Conservation (phyloP, 164 flowering plant species). For the Vitis rotundifolia region DNA sequence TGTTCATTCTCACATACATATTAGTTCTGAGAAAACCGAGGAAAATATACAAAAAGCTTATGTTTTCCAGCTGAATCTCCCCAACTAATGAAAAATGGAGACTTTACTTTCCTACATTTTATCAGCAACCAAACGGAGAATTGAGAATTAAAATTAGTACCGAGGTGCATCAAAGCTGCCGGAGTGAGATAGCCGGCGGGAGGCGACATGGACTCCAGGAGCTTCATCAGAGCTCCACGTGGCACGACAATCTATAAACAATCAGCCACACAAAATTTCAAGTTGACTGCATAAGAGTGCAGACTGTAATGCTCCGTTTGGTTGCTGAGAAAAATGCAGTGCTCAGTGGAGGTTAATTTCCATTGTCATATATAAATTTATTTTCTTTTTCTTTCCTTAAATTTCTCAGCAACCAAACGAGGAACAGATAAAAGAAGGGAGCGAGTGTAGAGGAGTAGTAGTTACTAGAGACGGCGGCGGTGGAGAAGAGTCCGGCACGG, state of each 20-base stretch:
- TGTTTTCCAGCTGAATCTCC: background rate
- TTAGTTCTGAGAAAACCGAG: background rate
- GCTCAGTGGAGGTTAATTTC: no score
- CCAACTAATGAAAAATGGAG: background rate
- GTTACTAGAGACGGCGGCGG: slow-evolving; percentile 23
- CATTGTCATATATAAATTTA: background rate
- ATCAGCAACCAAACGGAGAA: background rate
- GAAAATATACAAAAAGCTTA: background rate
- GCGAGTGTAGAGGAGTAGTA: slow-evolving; percentile 3
- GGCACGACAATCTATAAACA: slow-evolving; percentile 33
- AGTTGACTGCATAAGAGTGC: background rate
- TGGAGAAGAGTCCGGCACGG: slow-evolving; percentile 14
- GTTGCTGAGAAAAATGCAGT: slow-evolving; percentile 4
- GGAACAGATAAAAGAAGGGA: background rate
- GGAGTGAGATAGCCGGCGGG: slow-evolving; percentile 30
- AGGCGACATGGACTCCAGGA: slow-evolving; percentile 19
- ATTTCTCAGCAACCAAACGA: no score
- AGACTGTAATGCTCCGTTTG: background rate
- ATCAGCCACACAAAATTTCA: background rate
- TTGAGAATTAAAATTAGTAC: slow-evolving; percentile 20
- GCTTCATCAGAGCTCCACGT: slow-evolving; percentile 27
- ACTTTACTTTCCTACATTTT: background rate
- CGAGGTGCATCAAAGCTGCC: slow-evolving; percentile 29
- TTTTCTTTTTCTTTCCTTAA: background rate
- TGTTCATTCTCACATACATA: background rate